These are phyloP conservation scores for Coemansia nantahalensis DNA, from an alignment of 192 early-diverging fungal genomes.

Conservation along the genomic window DNA sequence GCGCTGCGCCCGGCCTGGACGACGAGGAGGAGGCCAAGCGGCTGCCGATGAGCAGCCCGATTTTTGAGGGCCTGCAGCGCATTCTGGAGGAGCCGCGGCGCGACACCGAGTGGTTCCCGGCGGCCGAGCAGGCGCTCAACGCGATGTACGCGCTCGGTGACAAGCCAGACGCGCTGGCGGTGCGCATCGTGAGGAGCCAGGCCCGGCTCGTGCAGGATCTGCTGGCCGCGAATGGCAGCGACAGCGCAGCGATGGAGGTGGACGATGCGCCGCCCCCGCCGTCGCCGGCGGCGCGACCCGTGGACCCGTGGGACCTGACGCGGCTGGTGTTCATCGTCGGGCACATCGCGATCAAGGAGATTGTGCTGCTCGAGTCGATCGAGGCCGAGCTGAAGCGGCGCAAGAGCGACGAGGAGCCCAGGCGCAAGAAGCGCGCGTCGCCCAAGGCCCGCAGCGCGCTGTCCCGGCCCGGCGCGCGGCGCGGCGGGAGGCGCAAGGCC, in stretches of 20 bases:
- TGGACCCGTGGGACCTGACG: slow-evolving; percentile 72
- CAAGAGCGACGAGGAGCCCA: slow-evolving; percentile 50
- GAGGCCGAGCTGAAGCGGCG: slow-evolving; percentile 92
- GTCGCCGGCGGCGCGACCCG: slow-evolving; percentile 2
- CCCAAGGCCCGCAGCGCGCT: slow-evolving; percentile 25
- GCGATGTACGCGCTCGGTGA: slow-evolving; percentile 87
- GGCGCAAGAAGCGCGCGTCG: slow-evolving; percentile 40
- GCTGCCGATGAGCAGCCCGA: slow-evolving; percentile 57
- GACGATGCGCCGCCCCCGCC: too few species aligned
- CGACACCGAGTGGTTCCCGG: slow-evolving; percentile 72
- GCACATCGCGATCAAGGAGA: slow-evolving; percentile 94
- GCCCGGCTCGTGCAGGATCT: slow-evolving; percentile 64
- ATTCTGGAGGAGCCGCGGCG: slow-evolving; percentile 47
- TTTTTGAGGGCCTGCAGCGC: slow-evolving; percentile 56
- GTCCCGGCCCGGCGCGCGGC: slow-evolving; percentile 15
- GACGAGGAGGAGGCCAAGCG: slow-evolving; percentile 47
- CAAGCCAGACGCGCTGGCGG: slow-evolving; percentile 83
- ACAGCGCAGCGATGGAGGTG: slow-evolving; percentile 12
- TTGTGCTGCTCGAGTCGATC: slow-evolving; percentile 91
- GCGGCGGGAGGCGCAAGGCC: slow-evolving; percentile 1
- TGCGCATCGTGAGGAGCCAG: slow-evolving; percentile 69
- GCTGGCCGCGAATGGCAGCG: slow-evolving; percentile 10
- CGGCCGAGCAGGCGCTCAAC: slow-evolving; percentile 93
- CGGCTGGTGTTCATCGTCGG: slow-evolving; percentile 91
- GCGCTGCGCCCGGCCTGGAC: slow-evolving; percentile 7